These are phyloP conservation scores for Fonsecaea pugnacius DNA, from an alignment of 2,329 filamentous ascomycete genomes.

Conservation along the genomic window DNA sequence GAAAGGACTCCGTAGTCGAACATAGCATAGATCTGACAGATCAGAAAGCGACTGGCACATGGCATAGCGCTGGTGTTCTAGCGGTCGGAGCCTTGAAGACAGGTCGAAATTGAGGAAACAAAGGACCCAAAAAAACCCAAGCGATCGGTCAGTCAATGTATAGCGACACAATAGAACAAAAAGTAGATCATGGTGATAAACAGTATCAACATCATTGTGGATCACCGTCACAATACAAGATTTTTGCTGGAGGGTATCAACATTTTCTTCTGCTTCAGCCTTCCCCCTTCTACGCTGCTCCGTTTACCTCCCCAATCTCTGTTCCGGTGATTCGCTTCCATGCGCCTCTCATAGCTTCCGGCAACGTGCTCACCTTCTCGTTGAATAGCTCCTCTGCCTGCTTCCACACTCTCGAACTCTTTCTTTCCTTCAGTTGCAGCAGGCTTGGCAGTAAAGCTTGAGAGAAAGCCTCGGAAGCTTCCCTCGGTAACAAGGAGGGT, in stretches of 20 bases:
- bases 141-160: not conserved
- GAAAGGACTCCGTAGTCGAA: not conserved
- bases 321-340: constrained; percentile 2
- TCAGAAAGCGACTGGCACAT: not conserved
- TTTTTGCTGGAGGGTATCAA: not conserved
- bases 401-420: constrained; percentile 75
- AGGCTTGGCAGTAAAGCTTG: constrained; percentile 76
- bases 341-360: constrained; percentile 42
- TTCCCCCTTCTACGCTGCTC: not conserved
- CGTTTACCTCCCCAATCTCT: not conserved
- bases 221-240: not conserved
- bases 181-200: not conserved
- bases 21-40: not conserved
- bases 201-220: not conserved
- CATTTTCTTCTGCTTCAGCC: not conserved
- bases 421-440: constrained; percentile 75
- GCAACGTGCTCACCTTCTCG: constrained; percentile 71
- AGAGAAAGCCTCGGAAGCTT: constrained; percentile 85
- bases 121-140: not conserved
- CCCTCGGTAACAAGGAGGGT: constrained; percentile 79
- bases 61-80: constrained; percentile 7
- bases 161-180: not conserved
- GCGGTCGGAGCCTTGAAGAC: not conserved
- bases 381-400: constrained; percentile 80
- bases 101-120: not conserved